Evolutionary conservation across 1,284 basidiomycete species (phyloP).

Genomic region (Porogramme epimiltina): DNA sequence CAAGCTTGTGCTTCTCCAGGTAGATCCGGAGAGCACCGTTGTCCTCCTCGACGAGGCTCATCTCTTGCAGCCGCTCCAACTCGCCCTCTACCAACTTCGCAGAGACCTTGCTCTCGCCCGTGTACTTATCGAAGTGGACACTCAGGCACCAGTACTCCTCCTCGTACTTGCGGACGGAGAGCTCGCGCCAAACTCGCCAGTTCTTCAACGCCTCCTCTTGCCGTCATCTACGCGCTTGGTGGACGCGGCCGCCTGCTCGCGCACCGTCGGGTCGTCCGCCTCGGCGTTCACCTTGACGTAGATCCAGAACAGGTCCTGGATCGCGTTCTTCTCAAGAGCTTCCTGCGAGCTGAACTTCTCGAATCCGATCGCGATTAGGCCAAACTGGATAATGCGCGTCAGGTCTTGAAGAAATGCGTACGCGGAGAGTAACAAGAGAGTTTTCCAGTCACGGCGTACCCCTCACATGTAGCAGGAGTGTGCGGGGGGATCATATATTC

Average conservation of each 20-base stretch:
- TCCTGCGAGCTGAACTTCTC: constrained; percentile 90
- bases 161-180: constrained; percentile 91
- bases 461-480: no score
- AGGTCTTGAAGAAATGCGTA: no score
- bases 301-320: constrained; percentile 93
- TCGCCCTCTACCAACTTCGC: constrained; percentile 80
- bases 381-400: constrained; percentile 50
- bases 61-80: constrained; percentile 59
- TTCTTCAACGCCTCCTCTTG: constrained; percentile 79
- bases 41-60: constrained; percentile 54
- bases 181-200: constrained; percentile 92
- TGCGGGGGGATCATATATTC: no score
- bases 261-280: constrained; percentile 77
- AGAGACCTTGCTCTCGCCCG: constrained; percentile 89
- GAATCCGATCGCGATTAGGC: constrained; percentile 91
- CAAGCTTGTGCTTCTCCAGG: constrained; percentile 87
- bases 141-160: constrained; percentile 83
- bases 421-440: no score
- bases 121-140: constrained; percentile 92
- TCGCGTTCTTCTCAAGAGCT: constrained; percentile 85
- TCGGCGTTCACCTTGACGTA: constrained; percentile 96
- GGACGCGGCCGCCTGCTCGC: constrained; percentile 84
- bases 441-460: no score
- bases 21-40: constrained; percentile 83
- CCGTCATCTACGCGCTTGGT: constrained; percentile 98